Base-by-base conservation (phyloP, 2,329 filamentous ascomycete species). In the Nemania sp. region DNA sequence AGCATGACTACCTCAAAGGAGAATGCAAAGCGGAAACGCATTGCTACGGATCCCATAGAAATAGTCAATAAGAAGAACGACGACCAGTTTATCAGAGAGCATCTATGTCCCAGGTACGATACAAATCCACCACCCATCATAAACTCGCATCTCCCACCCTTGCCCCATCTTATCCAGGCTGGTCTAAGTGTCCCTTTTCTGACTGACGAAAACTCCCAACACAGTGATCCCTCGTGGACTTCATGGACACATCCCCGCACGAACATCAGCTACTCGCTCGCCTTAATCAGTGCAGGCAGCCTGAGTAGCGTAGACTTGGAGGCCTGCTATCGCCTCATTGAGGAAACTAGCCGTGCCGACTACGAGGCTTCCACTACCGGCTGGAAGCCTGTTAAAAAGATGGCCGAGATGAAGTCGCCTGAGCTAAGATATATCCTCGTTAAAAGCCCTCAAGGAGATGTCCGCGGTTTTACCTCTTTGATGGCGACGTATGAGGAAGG, bases 401-500 rank as follows among this genome's bases (percentile, higher is more conserved):
- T 82, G 59, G 79, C 80, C 13, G 92, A 94, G 82, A 93, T 94
- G 92, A 81, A 81, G 67, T 87, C 90, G 5, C 78, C 82, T 0
- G 89, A 90, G 65, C 86, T 94, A 77, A 86, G 90, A 51, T 94
- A 93, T 77, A 81, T 94, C 7, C 79, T 93, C 3, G 85, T 92
- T 56, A 83, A 83, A 69, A 77, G 79, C 10, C 64, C 61, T 0
- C 64, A 70, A 41, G 72, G 59, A n/a, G 18, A 32, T 10, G 35
- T 90, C 8, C 77, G 79, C 20, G 89, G 84, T 4, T 91, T 92
- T 73, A 83, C 86, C 1, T 92, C 89, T n/a, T 82, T 92, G 74
- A 90, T 92, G 89, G 86, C 91, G n/a, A 91, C 89, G 1, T 87
- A 87, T 73, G 91, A 93, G 75, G 88, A 90, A 69, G 84, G 85